These are phyloP conservation scores for Trametes sanguinea DNA, from an alignment of 768 basidiomycete species.

Conservation along the genomic window DNA sequence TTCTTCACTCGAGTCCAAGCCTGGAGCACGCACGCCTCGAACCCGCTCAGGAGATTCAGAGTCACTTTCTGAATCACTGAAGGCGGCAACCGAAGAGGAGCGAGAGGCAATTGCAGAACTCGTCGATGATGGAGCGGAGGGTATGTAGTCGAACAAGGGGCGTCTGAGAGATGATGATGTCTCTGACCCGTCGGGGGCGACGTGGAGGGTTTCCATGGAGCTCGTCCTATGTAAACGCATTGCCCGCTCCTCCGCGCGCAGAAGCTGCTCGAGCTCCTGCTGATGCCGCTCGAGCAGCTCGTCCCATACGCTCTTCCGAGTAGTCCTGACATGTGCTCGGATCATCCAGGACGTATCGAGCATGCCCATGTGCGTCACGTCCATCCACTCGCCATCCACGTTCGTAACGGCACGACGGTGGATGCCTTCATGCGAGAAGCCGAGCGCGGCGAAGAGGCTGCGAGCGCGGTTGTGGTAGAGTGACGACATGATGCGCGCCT, in stretches of 20 bases:
- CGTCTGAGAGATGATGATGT: background rate
- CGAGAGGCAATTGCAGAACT: background rate
- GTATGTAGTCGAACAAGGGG: background rate
- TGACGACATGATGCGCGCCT: slow-evolving; percentile 48
- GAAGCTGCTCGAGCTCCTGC: slow-evolving; percentile 27
- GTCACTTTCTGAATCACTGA: background rate
- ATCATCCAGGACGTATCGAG: slow-evolving; percentile 31
- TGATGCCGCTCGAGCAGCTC: slow-evolving; percentile 31
- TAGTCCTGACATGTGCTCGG: background rate
- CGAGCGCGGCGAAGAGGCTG: slow-evolving; percentile 51
- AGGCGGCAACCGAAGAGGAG: background rate
- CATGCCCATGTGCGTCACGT: slow-evolving; percentile 28
- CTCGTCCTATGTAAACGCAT: slow-evolving; percentile 4
- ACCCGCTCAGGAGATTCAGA: background rate
- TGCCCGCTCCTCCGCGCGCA: slow-evolving; percentile 25
- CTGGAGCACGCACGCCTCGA: no score
- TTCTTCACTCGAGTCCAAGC: background rate
- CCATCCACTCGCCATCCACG: slow-evolving; percentile 35
- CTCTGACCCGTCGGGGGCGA: background rate
- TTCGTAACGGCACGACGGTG: slow-evolving; percentile 56
- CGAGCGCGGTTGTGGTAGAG: slow-evolving; percentile 45
- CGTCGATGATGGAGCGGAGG: no score
- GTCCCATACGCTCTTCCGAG: slow-evolving; percentile 28
- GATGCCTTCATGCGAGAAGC: slow-evolving; percentile 66
- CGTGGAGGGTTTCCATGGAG: slow-evolving; percentile 25